These are phyloP conservation scores for Cardiospermum halicacabum DNA, from an alignment of 345 rosid species.

Conservation along the genomic window DNA sequence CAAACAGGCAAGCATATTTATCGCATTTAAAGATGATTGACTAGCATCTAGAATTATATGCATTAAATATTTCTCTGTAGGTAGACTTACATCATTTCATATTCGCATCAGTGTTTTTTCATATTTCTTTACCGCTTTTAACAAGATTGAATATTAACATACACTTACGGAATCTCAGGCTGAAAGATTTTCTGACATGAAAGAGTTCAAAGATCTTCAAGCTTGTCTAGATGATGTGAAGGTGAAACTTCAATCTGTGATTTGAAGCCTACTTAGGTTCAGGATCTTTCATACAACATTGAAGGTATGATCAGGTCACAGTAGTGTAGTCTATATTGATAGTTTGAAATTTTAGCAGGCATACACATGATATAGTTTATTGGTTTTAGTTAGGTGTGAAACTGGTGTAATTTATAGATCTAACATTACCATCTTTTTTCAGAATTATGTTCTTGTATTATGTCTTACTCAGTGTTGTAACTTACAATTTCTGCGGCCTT, in stretches of 20 bases:
- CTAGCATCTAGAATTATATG: neutral
- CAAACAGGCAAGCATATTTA: conserved; percentile 53
- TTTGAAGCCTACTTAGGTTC: neutral
- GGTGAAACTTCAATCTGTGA: conserved; percentile 33
- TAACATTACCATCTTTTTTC: neutral
- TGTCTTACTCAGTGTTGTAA: neutral
- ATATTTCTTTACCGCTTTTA: neutral
- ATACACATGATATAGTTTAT: neutral
- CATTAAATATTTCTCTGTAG: neutral
- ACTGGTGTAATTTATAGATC: neutral
- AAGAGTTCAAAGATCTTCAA: conserved; percentile 56
- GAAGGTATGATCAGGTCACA: neutral
- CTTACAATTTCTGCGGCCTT: neutral
- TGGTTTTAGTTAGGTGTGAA: neutral
- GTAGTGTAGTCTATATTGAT: neutral
- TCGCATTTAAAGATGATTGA: neutral
- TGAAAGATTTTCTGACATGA: conserved; percentile 42
- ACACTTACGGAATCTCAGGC: conserved; percentile 38
- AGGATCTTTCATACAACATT: neutral
- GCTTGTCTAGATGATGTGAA: conserved; percentile 54
- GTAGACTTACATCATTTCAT: neutral
- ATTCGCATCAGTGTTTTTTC: neutral
- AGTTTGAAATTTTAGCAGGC: neutral
- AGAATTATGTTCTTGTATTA: neutral
- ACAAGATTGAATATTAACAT: neutral